Evolutionary conservation across 768 basidiomycete genomes (phyloP), one percentile per base, ranked within the genome.

Genomic region (Tylopilus sp.): DNA sequence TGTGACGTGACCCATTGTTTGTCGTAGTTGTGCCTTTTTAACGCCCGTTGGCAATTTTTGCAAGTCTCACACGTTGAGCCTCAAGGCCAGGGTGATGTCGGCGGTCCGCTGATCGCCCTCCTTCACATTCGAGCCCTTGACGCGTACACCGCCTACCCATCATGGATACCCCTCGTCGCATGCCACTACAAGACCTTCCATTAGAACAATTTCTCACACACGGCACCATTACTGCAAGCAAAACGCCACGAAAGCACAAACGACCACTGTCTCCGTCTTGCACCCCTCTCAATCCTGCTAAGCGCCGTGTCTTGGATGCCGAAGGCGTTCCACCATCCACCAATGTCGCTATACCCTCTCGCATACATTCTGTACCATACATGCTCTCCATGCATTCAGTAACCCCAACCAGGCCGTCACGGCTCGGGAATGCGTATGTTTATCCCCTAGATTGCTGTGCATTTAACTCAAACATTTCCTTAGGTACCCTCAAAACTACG

Each of bases 251-350:
- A 57, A 73, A 72, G 48, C 72, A 71, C 66, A 88, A 88, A 71
- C 82, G 86, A 23, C 77, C 85, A 39, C 70, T 77, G 58, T 85
- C 85, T 23, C 83, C 86, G 1, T 76, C 73, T 25, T 70, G 62
- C 33, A 72, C 75, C 13, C 69, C 76, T 40, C 77, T 76, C 60
- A 86, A 79, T 58, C 83, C 86, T 20, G 74, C 82, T 25, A 89
- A 89, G 63, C 81, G 86, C 45, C 80, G 86, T 48, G 78, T 87
- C 44, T 72, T 86, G 54, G 73, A 71, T 57, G 73, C 73, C 43
- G 82, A 82, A 59, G 81, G 77, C 48, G 68, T 79, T 8, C 68
- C 72, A 39, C 67, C 71, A 28, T 67, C 75, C 26, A 57, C 44
- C 23, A 50, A 41, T 42, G 33, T 15, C n/a, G 23, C 44, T 36